Percentiles rank a stretch among this genome's conserved stretches.
Conservation (phyloP, 768 basidiomycete species). For the Hygrocybe coccinea region DNA sequence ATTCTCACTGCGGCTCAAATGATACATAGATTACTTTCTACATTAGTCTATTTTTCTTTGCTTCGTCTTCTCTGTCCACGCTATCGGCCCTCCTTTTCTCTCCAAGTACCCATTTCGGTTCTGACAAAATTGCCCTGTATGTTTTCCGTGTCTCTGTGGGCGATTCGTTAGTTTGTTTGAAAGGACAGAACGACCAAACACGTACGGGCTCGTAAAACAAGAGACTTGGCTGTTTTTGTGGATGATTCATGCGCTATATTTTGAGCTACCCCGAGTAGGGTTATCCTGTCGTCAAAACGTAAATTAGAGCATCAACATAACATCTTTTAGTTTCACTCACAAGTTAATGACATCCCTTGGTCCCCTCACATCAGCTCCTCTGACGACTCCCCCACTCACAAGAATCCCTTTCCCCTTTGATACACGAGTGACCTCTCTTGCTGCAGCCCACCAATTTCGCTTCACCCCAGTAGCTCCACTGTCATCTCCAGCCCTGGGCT, state of each 20-base stretch:
- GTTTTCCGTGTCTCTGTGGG: slow-evolving; percentile 71
- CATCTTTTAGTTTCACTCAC: slow-evolving; percentile 37
- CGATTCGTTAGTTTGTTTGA: neutral
- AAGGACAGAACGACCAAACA: slow-evolving; percentile 8
- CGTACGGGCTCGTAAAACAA: slow-evolving; percentile 72
- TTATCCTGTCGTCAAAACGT: slow-evolving; percentile 43
- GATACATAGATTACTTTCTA: too few species aligned
- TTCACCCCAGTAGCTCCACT: slow-evolving; percentile 45
- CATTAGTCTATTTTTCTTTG: too few species aligned
- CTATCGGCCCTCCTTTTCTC: too few species aligned
- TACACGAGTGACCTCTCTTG: slow-evolving; percentile 71
- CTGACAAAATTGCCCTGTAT: slow-evolving; percentile 43
- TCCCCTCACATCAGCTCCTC: slow-evolving; percentile 58
- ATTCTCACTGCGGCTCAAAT: too few species aligned
- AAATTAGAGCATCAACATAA: neutral
- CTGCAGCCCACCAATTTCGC: slow-evolving; percentile 80
- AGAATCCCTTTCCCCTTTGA: slow-evolving; percentile 76
- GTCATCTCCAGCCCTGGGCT: slow-evolving; percentile 42
- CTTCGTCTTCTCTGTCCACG: too few species aligned
- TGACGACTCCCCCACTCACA: slow-evolving; percentile 62
- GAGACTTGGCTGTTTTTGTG: slow-evolving; percentile 57
- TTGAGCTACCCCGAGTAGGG: slow-evolving; percentile 63
- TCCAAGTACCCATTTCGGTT: too few species aligned
- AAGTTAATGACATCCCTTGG: slow-evolving; percentile 74
- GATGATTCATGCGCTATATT: slow-evolving; percentile 61